These are phyloP conservation scores for Asterochloris erici DNA, from an alignment of 139 green algal genomes.

Conservation along the genomic window DNA sequence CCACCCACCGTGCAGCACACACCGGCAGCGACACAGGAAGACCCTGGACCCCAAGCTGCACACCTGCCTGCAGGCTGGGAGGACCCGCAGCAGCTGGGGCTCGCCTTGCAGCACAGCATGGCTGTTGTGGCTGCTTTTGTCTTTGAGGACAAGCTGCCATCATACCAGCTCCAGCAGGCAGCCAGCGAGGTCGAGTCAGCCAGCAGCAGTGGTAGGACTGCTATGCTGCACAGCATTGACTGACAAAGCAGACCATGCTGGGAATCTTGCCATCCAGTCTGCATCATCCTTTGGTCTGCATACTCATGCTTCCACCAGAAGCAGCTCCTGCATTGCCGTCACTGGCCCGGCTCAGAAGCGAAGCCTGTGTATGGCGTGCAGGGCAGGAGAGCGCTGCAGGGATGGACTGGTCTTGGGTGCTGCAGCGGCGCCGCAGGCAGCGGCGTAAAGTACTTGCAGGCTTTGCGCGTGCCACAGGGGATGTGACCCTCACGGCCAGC, in stretches of 20 bases:
- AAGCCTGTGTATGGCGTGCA: background rate
- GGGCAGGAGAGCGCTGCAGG: background rate
- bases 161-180: background rate
- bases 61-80: background rate
- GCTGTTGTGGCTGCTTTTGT: slow-evolving; percentile 3
- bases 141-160: slow-evolving; percentile 10
- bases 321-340: background rate
- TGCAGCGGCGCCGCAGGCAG: background rate
- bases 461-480: slow-evolving; percentile 4
- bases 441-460: slow-evolving; percentile 7
- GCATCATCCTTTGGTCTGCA: background rate
- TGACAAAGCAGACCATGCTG: background rate
- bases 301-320: background rate
- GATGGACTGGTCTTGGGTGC: slow-evolving; percentile 8
- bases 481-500: slow-evolving; percentile 6
- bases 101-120: slow-evolving; percentile 1
- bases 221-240: background rate
- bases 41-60: background rate
- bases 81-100: background rate
- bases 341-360: background rate
- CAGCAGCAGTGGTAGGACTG: background rate
- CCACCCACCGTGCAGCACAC: background rate
- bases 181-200: background rate
- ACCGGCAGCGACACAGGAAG: background rate
- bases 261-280: background rate